These are phyloP conservation scores for Austroboletus niveus DNA, from an alignment of 1,284 basidiomycete species.

Conservation along the genomic window DNA sequence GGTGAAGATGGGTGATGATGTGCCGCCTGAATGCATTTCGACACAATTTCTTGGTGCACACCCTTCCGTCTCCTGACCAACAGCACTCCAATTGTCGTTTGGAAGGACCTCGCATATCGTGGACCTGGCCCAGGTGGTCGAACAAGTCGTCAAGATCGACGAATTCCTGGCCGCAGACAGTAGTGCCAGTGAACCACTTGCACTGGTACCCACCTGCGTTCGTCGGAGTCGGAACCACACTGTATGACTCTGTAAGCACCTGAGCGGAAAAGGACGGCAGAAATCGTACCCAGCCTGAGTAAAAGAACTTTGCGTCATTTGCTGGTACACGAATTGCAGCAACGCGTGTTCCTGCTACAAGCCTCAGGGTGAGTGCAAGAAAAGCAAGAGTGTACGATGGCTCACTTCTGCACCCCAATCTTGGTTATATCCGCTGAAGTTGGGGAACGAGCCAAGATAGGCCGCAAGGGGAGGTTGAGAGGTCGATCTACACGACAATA, in stretches of 20 bases:
- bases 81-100: background rate
- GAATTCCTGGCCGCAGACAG: background rate
- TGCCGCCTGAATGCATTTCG: background rate
- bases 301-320: background rate
- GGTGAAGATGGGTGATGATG: background rate
- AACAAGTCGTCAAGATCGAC: background rate
- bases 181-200: slow-evolving; percentile 1
- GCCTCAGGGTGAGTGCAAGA: background rate
- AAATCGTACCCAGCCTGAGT: background rate
- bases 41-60: background rate
- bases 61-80: background rate
- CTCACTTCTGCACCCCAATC: slow-evolving; percentile 8
- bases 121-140: background rate
- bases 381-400: background rate
- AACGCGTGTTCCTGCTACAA: slow-evolving; percentile 8
- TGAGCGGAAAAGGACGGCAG: background rate
- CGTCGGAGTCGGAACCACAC: background rate
- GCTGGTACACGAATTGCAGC: background rate
- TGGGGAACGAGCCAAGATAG: background rate
- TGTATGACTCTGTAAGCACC: slow-evolving; percentile 1
- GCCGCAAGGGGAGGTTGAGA: background rate
- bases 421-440: background rate
- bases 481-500: background rate
- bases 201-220: background rate
- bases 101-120: background rate